Base-by-base conservation (phyloP, 148 eudicot genomes). In the Persicaria tinctoria region DNA sequence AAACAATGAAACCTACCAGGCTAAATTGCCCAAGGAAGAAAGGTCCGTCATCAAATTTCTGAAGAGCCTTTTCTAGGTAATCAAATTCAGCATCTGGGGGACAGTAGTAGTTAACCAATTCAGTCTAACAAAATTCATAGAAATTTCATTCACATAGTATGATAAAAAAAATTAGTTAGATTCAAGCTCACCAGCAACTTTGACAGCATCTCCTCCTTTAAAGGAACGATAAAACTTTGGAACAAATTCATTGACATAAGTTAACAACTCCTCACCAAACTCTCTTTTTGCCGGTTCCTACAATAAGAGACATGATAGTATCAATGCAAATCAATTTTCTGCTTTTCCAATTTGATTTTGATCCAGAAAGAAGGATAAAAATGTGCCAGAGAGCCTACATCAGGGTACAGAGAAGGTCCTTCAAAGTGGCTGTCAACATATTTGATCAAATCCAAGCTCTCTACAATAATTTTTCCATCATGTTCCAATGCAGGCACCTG, bases 11-110 rank as follows among this genome's bases (percentile, higher is more conserved):
- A 8, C 87, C 81, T 82, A 93, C 98, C 78, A 83, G 89, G 75
- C 97, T 89, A 79, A 91, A 87, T 76, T 91, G 87, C 70, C 90
- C 98, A 73, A 93, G 95, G 84, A 92, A 88, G 84, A 90, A 92
- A 70, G 90, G 91, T 3, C 95, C 97, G 73, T 88, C 95, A 73
- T 85, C 86, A 75, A 87, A 92, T 81, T 88, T 92, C 11, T 82
- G 78, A 77, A 92, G 93, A 66, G 95, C 86, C 46, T 80, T 80
- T 80, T 92, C 97, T 74, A 90, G 50, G 81, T 90, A 77, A 84
- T 92, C 90, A 76, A 91, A 88, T 51, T 79, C 88, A 77, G 79
- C 74, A 72, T 76, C 98, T 93, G 75, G 38, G 23, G 18, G 47
- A 75, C 74, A 12, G 8, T 10, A 12, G 8, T 10, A 60, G 66